Evolutionary conservation across 176 grass and related monocot genomes (phyloP).

Genomic region (Ampelocalamus luodianensis): DNA sequence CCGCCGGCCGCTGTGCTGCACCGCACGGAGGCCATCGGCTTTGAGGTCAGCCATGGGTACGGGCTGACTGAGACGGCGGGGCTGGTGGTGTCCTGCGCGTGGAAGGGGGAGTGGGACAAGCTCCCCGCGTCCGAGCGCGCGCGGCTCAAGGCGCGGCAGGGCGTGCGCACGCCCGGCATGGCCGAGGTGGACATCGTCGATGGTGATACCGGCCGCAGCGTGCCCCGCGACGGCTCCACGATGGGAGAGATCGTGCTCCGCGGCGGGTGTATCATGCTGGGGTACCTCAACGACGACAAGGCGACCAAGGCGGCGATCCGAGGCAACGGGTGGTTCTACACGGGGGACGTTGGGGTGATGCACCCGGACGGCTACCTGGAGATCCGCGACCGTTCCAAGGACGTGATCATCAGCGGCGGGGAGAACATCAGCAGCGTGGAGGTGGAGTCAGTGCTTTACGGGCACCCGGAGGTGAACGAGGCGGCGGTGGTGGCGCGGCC

Average conservation of each 20-base stretch:
- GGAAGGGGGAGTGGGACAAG: slow-evolving; percentile 74
- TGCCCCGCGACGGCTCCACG: slow-evolving; percentile 56
- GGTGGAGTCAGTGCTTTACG: slow-evolving; percentile 80
- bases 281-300: slow-evolving; percentile 61
- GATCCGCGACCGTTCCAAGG: slow-evolving; percentile 88
- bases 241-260: slow-evolving; percentile 79
- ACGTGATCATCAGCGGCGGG: slow-evolving; percentile 92
- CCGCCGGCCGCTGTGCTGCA: slow-evolving; percentile 68
- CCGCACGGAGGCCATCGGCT: slow-evolving; percentile 69
- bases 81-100: slow-evolving; percentile 65
- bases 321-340: slow-evolving; percentile 79
- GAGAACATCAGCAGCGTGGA: slow-evolving; percentile 98
- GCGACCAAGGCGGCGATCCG: slow-evolving; percentile 51
- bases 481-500: slow-evolving; percentile 78
- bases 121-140: slow-evolving; percentile 70
- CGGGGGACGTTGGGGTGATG: slow-evolving; percentile 78
- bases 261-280: slow-evolving; percentile 64
- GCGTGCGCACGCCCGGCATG: slow-evolving; percentile 58
- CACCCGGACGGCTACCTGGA: slow-evolving; percentile 84
- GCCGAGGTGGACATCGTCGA: slow-evolving; percentile 60
- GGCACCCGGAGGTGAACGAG: slow-evolving; percentile 70
- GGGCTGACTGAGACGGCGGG: slow-evolving; percentile 75
- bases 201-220: slow-evolving; percentile 50
- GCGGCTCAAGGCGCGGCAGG: slow-evolving; percentile 75
- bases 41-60: slow-evolving; percentile 76